Base-by-base conservation (phyloP, 2,329 filamentous ascomycete genomes). In the Torrubiella hemipterigena region DNA sequence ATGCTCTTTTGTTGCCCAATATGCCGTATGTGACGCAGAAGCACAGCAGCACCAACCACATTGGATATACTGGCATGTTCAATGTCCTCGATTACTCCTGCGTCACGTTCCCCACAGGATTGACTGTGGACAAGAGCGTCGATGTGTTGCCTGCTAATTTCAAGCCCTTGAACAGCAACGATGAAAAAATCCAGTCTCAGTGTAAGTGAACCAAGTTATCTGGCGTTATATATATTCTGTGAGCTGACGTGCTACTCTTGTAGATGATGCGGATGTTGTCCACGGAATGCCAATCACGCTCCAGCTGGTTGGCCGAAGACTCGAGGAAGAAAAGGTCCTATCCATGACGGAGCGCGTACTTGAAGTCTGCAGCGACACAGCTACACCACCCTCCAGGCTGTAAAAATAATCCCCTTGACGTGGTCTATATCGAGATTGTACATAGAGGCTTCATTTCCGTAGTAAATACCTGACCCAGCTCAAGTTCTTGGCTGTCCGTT, bases 1-100 rank as follows among this genome's bases (percentile, higher is more conserved):
- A 82, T 44, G 73, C 73, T 2, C 62, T 82, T 7, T 48, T 82
- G 2, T 72, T 69, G 30, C 76, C 77, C 0, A 65, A 61, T 0
- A 63, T 59, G 19, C 59, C 63, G 1, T 67, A 60, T 27, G 60
- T 59, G 5, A 48, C 49, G 2, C 62, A 65, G 24, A 56, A 50
- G 42, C 58, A 67, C 22, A 54, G 61, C 11, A 28, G 31, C 14
- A 29, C 24, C 2, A 20, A 14, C n/a, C 31, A 37, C 10, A 31
- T 67, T 30, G 63, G 54, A 3, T 68, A 67, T 34, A 68, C 64
- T 0, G 63, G 63, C 4, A 62, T 67, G 0, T 67, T 49, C 42
- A 68, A 68, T 28, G 51, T 68, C 1, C 41, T 68, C 2, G 64
- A 68, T 42, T 66, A 67, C 34, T 49, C 63, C 1, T 55, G 53